Evolutionary conservation across 2,329 filamentous ascomycete genomes (phyloP), one percentile per base, ranked within the genome.

Genomic region (Leptographium wingfieldii): DNA sequence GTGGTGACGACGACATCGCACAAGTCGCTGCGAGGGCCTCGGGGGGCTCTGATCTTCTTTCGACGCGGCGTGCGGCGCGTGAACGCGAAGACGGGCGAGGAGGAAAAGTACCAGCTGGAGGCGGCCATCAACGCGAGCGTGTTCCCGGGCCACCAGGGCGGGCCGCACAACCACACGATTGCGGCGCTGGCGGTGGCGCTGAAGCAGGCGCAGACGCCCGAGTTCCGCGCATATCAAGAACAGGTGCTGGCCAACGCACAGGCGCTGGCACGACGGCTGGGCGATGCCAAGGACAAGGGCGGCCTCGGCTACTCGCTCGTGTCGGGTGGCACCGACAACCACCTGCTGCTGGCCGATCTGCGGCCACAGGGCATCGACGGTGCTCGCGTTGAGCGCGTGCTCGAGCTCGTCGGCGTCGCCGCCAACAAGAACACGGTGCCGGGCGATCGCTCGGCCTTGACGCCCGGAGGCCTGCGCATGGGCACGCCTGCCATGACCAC

Each of bases 401-500:
- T 96, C 29, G 92, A 96, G 72, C 83, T 95, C 55, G 90, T 95
- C 65, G 92, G 92, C 67, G 92, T 97, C 58, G 94, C 94, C n/a
- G 88, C 89, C 71, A 99, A 99, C 81, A 99, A 99, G 82, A 99
- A 99, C 77, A 96, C 94, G 9, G 92, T 96, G 0, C 94, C 94
- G 1, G 94, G 92, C 52, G 94, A 99, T 75, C 90, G 87, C 71
- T 96, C 91, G 0, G 94, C 94, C 1, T 82, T 99, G 69, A 90
- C 92, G 65, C 94, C 94, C 16, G 92, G 92, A 66, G 94, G 94
- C 64, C 80, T 99, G 65, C 87, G 94, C 66, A 92, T 99, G 76
- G 94, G 94, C 60, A 94, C 92, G 0, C 94, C 94, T 0, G 94
- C 94, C 66, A 99, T 99, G 94, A 97, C 94, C 27, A 96, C 90